phyloP scores from a whole-genome alignment of 202 grass and related monocot genomes.

The Musa balbisiana region DNA sequence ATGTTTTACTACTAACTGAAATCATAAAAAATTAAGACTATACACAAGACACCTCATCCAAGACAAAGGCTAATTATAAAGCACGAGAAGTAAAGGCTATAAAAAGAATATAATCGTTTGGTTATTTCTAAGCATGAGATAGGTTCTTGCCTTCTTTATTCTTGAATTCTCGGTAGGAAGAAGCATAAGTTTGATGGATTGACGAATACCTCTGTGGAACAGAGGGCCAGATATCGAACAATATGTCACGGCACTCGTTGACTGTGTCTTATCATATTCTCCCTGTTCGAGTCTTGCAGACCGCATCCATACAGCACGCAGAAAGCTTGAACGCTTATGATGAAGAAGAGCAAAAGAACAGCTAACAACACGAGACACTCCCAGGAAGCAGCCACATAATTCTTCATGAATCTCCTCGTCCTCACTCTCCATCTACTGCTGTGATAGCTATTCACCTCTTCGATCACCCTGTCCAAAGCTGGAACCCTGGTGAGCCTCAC shows the following conservation, averaged over 20 bases:
- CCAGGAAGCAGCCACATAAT: conserved; percentile 27
- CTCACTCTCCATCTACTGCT: conserved; percentile 39
- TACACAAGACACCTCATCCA: no score
- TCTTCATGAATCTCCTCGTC: conserved; percentile 25
- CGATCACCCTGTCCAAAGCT: conserved; percentile 32
- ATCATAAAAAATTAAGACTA: no score
- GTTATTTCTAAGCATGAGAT: no score
- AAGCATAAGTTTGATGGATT: no score
- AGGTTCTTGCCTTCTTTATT: no score
- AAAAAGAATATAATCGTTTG: no score
- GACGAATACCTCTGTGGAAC: no score
- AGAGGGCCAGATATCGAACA: no score
- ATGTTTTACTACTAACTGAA: no score
- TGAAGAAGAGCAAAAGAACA: conserved; percentile 7
- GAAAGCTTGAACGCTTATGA: conserved; percentile 16
- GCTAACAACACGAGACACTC: conserved; percentile 12
- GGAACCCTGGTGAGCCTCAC: conserved; percentile 45
- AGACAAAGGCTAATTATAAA: no score
- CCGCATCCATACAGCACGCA: conserved; percentile 9
- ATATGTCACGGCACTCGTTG: neutral
- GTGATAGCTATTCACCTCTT: conserved; percentile 39
- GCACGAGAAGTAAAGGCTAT: no score
- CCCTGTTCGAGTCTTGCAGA: neutral
- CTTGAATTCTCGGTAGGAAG: no score
- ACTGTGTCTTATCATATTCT: neutral